Evolutionary conservation across 352 stramenopile genomes (phyloP), one percentile per base, ranked within the genome.

Genomic region (Phytopythium aichiense): DNA sequence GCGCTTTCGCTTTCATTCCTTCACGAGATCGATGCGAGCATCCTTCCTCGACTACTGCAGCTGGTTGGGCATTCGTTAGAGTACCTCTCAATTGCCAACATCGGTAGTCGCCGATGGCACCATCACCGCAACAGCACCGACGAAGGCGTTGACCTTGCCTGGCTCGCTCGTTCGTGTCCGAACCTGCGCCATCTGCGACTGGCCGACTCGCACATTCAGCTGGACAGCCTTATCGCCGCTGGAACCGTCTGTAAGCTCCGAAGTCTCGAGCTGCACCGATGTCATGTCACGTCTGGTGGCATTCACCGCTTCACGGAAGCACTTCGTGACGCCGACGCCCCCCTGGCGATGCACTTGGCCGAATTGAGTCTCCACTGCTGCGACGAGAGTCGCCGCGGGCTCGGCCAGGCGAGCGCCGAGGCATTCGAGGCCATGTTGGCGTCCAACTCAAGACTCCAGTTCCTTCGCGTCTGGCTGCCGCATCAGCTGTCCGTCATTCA

Each of bases 51-150:
- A n/a, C 33, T 58, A 1, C 52, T 58, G 0, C 28, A 58, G n/a
- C 31, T 58, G 2, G 20, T 58, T 2, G 53, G 53, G 5, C n/a
- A 22, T 13, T 40, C 35, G 9, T 22, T 49, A 1, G 37, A 58
- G 33, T 58, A 49, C 15, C 53, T 58, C 2, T 58, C 53, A 18
- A 58, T 58, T 11, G 38, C 18, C 53, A 48, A 58, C n/a, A 30
- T 58, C 12, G 33, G 53, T 7, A 23, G 22, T 20, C 37, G 38
- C 13, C 35, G 33, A 7, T 56, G 51, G 51, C 51, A 56, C 16
- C 35, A 56, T 4, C 30, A 56, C 30, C 20, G 8, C 13, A 22
- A 18, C 12, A 28, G 33, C 51, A 56, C 51, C 1, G 15, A 38
- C 6, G 51, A 56, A 3, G 51, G 51, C 4, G 53, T 46, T 23